Percentiles rank a stretch among this genome's conserved stretches.
Conservation (phyloP, 768 basidiomycete genomes). For the Lactifluus echinatus region DNA sequence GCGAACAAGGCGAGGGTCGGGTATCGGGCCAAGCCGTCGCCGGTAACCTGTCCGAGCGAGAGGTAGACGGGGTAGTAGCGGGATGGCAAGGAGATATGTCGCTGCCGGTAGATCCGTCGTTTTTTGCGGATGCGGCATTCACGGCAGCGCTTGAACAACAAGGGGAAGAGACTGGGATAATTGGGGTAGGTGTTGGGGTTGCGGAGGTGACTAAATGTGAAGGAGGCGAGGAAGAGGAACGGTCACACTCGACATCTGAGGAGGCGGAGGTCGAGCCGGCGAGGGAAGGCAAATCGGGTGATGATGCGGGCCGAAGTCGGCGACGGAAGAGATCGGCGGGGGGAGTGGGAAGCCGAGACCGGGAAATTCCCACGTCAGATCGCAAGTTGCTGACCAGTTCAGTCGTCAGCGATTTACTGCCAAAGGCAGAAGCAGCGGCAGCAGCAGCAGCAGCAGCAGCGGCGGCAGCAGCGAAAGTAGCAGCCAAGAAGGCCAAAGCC, state of each 20-base stretch:
- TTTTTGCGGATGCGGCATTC: slow-evolving; percentile 48
- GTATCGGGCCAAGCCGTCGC: slow-evolving; percentile 20
- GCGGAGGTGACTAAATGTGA: slow-evolving; percentile 17
- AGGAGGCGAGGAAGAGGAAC: slow-evolving; percentile 6
- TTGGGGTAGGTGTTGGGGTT: slow-evolving; percentile 26
- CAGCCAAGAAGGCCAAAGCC: neutral
- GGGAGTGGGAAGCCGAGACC: neutral
- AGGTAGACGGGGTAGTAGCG: slow-evolving; percentile 26
- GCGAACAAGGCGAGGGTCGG: slow-evolving; percentile 24
- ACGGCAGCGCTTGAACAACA: slow-evolving; percentile 43
- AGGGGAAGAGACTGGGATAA: slow-evolving; percentile 29
- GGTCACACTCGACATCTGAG: neutral
- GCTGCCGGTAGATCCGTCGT: slow-evolving; percentile 42
- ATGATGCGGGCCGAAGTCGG: neutral
- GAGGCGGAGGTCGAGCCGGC: neutral
- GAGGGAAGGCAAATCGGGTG: neutral
- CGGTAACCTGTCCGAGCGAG: slow-evolving; percentile 24
- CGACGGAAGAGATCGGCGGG: neutral
- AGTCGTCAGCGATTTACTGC: slow-evolving; percentile 11
- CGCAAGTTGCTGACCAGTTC: slow-evolving; percentile 13
- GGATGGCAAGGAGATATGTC: slow-evolving; percentile 34
- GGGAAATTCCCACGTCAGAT: slow-evolving; percentile 14
- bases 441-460: slow-evolving; percentile 5
- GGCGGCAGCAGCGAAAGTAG: neutral
- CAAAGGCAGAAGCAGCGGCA: slow-evolving; percentile 21